These are phyloP conservation scores for Gynostemma pentaphyllum DNA, from an alignment of 306 rosid genomes.

Conservation along the genomic window DNA sequence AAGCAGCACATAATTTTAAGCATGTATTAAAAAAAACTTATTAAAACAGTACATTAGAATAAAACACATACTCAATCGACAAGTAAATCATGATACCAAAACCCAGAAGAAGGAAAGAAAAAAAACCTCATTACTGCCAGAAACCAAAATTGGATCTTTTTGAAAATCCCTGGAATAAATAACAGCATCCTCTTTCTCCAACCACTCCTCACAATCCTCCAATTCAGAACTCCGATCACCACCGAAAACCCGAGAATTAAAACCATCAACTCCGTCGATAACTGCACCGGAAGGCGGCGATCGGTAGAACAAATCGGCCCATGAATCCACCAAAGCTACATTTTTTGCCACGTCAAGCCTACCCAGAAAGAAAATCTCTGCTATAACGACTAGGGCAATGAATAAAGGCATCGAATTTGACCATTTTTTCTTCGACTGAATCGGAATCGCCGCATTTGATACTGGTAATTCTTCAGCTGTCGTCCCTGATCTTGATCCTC, in stretches of 20 bases:
- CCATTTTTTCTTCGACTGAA: conserved; percentile 50
- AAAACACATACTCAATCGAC: background rate
- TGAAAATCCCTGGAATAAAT: conserved; percentile 57
- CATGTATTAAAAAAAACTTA: background rate
- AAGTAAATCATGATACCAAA: background rate
- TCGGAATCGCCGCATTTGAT: conserved; percentile 17
- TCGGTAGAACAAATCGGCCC: conserved; percentile 52
- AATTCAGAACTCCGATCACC: conserved; percentile 27
- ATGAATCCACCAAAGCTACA: conserved; percentile 55
- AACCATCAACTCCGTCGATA: conserved; percentile 19
- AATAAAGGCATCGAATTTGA: conserved; percentile 47
- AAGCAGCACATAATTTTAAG: background rate
- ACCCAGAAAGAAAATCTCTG: conserved; percentile 77
- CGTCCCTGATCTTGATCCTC: conserved; percentile 51
- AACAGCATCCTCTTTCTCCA: conserved; percentile 73
- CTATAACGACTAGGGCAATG: conserved; percentile 59
- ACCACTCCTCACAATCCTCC: conserved; percentile 63
- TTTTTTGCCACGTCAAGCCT: conserved; percentile 72
- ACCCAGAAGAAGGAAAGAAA: background rate
- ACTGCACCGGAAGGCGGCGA: conserved; percentile 17
- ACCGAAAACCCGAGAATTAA: conserved; percentile 13
- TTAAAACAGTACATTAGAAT: background rate
- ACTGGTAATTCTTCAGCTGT: conserved; percentile 35
- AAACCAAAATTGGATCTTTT: conserved; percentile 52
- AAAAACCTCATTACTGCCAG: conserved; percentile 66